phyloP scores from a whole-genome alignment of 2,329 filamentous ascomycete species.

The Alternaria brassicicola region DNA sequence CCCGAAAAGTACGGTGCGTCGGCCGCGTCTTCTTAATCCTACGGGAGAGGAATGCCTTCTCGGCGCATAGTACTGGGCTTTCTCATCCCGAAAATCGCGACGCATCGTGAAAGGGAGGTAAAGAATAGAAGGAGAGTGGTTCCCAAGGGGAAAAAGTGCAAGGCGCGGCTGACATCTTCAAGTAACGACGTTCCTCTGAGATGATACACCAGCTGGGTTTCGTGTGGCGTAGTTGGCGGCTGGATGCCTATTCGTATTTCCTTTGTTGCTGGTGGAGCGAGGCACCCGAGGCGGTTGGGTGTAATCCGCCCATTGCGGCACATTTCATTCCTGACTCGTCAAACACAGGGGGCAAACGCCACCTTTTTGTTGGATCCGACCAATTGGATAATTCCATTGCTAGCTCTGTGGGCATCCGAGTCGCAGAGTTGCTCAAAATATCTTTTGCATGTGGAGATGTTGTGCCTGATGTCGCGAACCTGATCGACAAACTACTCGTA shows the following conservation, averaged over 20 bases:
- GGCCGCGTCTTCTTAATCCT: not conserved
- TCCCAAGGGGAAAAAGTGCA: not conserved
- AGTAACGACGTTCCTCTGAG: not conserved
- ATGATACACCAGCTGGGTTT: not conserved
- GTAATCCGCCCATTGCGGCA: not conserved
- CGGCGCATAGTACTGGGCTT: not conserved
- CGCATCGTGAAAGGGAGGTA: not conserved
- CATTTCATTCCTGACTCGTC: not conserved
- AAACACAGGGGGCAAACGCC: slow-evolving; percentile 1
- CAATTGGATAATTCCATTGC: not conserved
- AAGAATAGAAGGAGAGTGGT: not conserved
- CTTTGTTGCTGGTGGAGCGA: slow-evolving; percentile 1
- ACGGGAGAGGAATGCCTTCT: not conserved
- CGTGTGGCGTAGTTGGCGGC: not conserved
- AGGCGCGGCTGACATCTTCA: not conserved
- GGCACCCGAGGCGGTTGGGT: not conserved
- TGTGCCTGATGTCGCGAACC: not conserved
- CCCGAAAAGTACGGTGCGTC: not conserved
- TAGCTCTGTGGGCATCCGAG: not conserved
- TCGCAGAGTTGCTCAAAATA: not conserved
- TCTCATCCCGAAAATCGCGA: not conserved
- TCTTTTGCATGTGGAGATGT: not conserved
- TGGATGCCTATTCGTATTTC: not conserved
- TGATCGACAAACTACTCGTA: slow-evolving; percentile 1
- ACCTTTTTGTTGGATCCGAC: not conserved